A percentile compares a stretch with the other conserved stretches of the same genome.
Evolutionary conservation across 2,329 filamentous ascomycete species (phyloP).

Genomic region (Nigrospora sphaerica): DNA sequence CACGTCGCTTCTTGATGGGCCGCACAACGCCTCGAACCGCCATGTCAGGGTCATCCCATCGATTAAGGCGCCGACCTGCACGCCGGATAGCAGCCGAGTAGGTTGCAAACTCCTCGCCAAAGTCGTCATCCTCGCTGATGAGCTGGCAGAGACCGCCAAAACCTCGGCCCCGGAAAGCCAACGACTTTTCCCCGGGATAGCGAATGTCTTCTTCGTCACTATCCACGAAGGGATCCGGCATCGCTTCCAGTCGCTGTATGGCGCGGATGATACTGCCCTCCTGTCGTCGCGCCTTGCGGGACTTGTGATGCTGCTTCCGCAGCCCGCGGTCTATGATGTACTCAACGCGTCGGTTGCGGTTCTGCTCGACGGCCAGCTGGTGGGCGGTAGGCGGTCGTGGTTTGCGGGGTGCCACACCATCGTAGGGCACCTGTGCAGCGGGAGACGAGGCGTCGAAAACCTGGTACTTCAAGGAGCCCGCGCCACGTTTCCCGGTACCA

Average conservation of each 20-base stretch:
- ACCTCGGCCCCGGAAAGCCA: conserved; percentile 46
- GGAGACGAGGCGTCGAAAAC: conserved; percentile 56
- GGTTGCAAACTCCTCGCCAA: conserved; percentile 64
- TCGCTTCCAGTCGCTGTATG: conserved; percentile 53
- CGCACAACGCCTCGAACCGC: neutral
- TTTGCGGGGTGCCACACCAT: conserved; percentile 52
- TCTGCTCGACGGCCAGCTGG: conserved; percentile 73
- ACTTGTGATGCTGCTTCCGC: conserved; percentile 56
- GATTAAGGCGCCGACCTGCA: conserved; percentile 55
- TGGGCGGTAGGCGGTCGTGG: conserved; percentile 73
- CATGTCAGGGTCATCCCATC: conserved; percentile 48
- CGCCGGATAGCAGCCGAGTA: conserved; percentile 62
- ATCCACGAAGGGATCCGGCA: conserved; percentile 50
- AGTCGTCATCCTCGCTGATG: conserved; percentile 59
- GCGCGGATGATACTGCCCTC: conserved; percentile 63
- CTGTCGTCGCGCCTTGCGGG: conserved; percentile 52
- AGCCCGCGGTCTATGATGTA: conserved; percentile 73
- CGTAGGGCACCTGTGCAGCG: conserved; percentile 42
- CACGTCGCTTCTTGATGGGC: conserved; percentile 2
- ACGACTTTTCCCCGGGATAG: conserved; percentile 21
- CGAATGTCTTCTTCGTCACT: conserved; percentile 51
- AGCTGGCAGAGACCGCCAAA: conserved; percentile 60
- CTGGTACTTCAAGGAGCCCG: conserved; percentile 49
- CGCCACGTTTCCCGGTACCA: conserved; percentile 33
- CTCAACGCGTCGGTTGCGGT: conserved; percentile 72